Percentiles rank a stretch among this genome's conserved stretches.
Evolutionary conservation across 768 basidiomycete genomes (phyloP).

Genomic region (Aureoboletus auriporus): DNA sequence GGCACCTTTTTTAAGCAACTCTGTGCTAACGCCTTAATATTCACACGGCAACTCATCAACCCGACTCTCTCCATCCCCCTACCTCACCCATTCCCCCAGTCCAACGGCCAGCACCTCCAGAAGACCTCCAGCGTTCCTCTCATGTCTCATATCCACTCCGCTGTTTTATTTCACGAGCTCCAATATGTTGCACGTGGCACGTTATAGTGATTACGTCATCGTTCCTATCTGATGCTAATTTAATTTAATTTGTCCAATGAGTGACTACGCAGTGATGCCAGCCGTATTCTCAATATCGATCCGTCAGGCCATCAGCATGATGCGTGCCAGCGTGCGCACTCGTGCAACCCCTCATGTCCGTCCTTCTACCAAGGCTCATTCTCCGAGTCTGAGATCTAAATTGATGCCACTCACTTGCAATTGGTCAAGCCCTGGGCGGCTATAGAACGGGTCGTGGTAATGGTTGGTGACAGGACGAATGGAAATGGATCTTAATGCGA

Average conservation of each 20-base stretch:
- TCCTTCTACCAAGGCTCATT: neutral
- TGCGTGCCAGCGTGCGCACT: neutral
- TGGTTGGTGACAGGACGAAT: slow-evolving; percentile 3
- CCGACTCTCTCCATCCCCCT: slow-evolving; percentile 1
- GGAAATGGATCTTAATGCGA: neutral
- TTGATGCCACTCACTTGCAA: neutral
- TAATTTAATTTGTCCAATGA: slow-evolving; percentile 4
- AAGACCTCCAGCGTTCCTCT: neutral
- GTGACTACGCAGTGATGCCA: no score
- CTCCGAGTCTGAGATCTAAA: slow-evolving; percentile 6
- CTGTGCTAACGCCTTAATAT: slow-evolving; percentile 25
- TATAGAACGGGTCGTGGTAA: slow-evolving; percentile 8
- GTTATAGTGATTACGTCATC: slow-evolving; percentile 26
- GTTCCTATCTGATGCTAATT: slow-evolving; percentile 21
- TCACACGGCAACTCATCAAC: slow-evolving; percentile 25
- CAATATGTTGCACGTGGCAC: slow-evolving; percentile 16
- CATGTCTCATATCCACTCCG: no score
- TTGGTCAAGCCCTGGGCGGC: slow-evolving; percentile 3
- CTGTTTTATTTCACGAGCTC: slow-evolving; percentile 8
- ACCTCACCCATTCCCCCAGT: neutral
- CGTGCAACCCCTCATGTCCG: slow-evolving; percentile 12
- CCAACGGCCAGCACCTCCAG: neutral
- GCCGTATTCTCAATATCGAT: no score
- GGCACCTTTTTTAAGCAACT: slow-evolving; percentile 33
- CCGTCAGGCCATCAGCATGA: no score